Evolutionary conservation across 2,329 filamentous ascomycete species (phyloP), one percentile per base, ranked within the genome.

Genomic region (Clonostachys rosea): DNA sequence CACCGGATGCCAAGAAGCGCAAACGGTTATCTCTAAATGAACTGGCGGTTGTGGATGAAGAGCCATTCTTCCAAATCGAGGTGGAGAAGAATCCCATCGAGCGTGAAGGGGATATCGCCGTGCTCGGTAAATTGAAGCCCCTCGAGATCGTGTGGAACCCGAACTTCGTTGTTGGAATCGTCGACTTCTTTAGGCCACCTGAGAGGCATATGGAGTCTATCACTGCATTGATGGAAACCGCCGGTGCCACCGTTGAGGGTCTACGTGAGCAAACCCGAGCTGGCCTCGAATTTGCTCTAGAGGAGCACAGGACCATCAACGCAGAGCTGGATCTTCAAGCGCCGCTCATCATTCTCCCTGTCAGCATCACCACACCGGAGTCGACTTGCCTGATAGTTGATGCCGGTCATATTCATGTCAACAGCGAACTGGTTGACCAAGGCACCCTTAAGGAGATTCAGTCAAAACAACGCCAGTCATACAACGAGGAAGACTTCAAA

Each of bases 161-260:
- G 1, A 89, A 86, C 53, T 95, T 97, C 55, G 78, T 97, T 1
- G 84, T 96, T 6, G 91, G 94, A 43, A 83, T 97, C 37, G 89
- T 86, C 46, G 90, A 91, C 56, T 99, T 99, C 71, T 99, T 99
- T 74, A 87, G 92, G 52, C 94, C 94, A 1, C 95, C 94, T 0
- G 91, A 96, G 64, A 81, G 91, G 44, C 95, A 99, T 62, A 96
- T 99, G 91, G 94, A 99, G 62, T 99, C 94, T 10, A 96, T 99
- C 56, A 87, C 84, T 12, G 95, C 94, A 2, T 76, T 99, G 47
- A 89, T 99, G 84, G 95, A 99, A 66, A 90, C 87, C 42, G 94
- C 94, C 6, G 91, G 94, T 20, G 92, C 92, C 2, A 99, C 94
- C 0, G 92, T 99, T 0, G 92, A 99, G 66, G 92, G 91, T 8